These are phyloP conservation scores for Avena sativa DNA, from an alignment of 176 grass and related monocot genomes.

Conservation along the genomic window DNA sequence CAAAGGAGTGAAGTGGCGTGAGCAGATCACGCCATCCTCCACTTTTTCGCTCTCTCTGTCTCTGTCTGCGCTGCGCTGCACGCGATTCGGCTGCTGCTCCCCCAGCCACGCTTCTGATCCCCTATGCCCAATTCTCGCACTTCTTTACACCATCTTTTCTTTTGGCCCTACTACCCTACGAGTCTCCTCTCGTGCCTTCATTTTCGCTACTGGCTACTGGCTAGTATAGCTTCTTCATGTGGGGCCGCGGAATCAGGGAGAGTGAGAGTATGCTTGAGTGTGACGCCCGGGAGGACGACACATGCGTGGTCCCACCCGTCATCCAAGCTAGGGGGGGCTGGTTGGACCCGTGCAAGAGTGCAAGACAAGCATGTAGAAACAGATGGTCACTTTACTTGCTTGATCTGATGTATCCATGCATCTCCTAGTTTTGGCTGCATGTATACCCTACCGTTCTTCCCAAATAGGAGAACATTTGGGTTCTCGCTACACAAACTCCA, in stretches of 20 bases:
- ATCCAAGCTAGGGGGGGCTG: not conserved
- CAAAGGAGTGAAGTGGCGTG: slow-evolving; percentile 26
- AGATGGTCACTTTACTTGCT: not conserved
- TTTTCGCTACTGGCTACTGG: not conserved
- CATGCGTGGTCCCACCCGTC: not conserved
- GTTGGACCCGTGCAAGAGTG: not conserved
- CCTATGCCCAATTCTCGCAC: not conserved
- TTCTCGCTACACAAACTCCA: not conserved
- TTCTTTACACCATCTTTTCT: not conserved
- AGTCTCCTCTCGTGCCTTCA: not conserved
- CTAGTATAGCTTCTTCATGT: not conserved
- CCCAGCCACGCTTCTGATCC: not conserved
- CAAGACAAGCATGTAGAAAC: slow-evolving; percentile 21
- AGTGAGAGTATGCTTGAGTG: not conserved
- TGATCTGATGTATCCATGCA: not conserved
- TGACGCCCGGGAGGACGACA: too few relatives aligned
- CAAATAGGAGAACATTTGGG: not conserved
- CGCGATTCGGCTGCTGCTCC: slow-evolving; percentile 7
- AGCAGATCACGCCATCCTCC: slow-evolving; percentile 24
- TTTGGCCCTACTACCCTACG: not conserved
- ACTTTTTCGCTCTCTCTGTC: not conserved
- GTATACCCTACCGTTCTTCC: not conserved
- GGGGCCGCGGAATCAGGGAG: not conserved
- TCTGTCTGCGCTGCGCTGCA: not conserved
- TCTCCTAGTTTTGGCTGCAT: not conserved